phyloP scores from a whole-genome alignment of 768 basidiomycete species.

The Pleurotus citrinopileatus region DNA sequence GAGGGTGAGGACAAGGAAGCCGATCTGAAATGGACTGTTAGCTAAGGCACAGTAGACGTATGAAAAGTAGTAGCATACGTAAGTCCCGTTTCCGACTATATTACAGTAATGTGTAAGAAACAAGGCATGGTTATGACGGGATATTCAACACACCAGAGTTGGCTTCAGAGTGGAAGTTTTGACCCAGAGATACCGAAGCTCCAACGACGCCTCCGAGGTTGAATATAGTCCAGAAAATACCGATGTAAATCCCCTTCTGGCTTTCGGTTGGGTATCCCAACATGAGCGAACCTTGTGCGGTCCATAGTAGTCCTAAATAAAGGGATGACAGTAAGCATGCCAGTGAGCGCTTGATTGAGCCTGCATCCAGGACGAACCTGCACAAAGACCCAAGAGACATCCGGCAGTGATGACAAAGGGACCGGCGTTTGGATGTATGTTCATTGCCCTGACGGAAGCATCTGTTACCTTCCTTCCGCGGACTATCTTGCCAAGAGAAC shows the following conservation, averaged over 20 bases:
- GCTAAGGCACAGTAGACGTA: not conserved
- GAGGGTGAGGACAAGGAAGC: constrained; percentile 68
- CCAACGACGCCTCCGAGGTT: constrained; percentile 81
- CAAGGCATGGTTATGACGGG: not conserved
- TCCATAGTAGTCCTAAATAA: constrained; percentile 58
- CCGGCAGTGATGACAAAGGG: constrained; percentile 70
- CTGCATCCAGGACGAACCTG: constrained; percentile 22
- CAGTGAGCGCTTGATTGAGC: constrained; percentile 45
- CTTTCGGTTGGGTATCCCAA: constrained; percentile 77
- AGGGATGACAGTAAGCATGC: constrained; percentile 46
- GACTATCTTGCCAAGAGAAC: constrained; percentile 20
- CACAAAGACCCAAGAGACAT: constrained; percentile 73
- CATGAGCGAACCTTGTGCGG: constrained; percentile 83
- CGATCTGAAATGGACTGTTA: constrained; percentile 49
- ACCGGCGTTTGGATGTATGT: constrained; percentile 60
- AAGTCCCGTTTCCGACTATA: constrained; percentile 68
- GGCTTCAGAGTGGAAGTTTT: constrained; percentile 22
- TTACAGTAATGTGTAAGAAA: not conserved
- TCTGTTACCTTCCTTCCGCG: not conserved
- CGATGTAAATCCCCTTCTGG: constrained; percentile 75
- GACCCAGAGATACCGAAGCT: constrained; percentile 70
- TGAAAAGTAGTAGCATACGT: constrained; percentile 43
- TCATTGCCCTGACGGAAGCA: constrained; percentile 50
- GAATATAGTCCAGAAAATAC: constrained; percentile 82
- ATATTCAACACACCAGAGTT: constrained; percentile 14